Evolutionary conservation across 2,329 filamentous ascomycete species (phyloP).

Genomic region (Diplocarpon mali): DNA sequence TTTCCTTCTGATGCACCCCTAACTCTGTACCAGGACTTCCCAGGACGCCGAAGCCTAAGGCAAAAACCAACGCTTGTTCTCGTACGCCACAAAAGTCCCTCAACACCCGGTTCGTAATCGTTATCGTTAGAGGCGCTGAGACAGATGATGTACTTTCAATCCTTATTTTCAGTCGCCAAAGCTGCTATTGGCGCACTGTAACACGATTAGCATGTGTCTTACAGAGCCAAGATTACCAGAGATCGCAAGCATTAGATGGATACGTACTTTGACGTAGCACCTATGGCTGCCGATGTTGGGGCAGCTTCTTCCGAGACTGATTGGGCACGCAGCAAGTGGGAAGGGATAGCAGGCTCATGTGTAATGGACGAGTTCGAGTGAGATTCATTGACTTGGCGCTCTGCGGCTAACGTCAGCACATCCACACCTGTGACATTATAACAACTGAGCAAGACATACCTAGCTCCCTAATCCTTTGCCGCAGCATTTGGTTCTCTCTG

Average conservation of each 20-base stretch:
- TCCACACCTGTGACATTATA: background rate
- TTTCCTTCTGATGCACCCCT: too few relatives aligned
- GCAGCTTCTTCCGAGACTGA: conserved; percentile 22
- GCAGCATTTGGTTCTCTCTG: conserved; percentile 75
- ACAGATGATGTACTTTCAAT: background rate
- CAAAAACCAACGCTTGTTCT: too few relatives aligned
- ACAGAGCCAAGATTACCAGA: too few relatives aligned
- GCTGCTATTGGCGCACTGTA: background rate
- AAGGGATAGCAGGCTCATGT: conserved; percentile 24
- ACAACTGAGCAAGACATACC: conserved; percentile 35
- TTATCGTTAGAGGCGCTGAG: too few relatives aligned
- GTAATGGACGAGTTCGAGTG: conserved; percentile 24
- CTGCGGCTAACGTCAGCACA: conserved; percentile 14
- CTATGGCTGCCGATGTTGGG: background rate
- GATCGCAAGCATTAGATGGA: too few relatives aligned
- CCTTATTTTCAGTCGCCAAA: background rate
- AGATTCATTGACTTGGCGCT: conserved; percentile 23
- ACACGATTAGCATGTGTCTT: too few relatives aligned
- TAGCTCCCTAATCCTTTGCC: conserved; percentile 60
- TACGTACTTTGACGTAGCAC: too few relatives aligned
- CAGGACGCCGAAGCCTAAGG: too few relatives aligned
- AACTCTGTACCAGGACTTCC: too few relatives aligned
- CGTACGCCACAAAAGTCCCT: too few relatives aligned
- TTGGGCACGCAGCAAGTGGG: conserved; percentile 23
- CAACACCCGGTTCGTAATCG: too few relatives aligned